Base-by-base conservation (phyloP, 305 asterid species). In the Andrographis paniculata region DNA sequence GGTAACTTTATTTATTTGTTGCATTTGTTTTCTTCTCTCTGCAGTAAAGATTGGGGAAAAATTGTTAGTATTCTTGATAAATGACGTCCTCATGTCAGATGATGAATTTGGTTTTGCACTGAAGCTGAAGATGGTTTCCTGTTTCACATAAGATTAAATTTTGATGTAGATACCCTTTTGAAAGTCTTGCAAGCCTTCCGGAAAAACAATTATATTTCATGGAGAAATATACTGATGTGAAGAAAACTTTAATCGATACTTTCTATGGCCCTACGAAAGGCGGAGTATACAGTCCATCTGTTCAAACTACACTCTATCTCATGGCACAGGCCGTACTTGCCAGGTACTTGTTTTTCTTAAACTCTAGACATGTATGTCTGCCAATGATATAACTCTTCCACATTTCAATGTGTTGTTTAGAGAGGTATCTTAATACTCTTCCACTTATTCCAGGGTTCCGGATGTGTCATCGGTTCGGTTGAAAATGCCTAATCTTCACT, bases 221-320 rank as follows among this genome's bases (percentile, higher is more conserved):
- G 37, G 76, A 80, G 71, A 83, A 75, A 64, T 72, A 67, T 53
- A 54, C 20, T 63, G 93, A 73, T 38, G 96, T 83, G 67, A 91
- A 80, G 63, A 78, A 75, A 69, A 71, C 59, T 42, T 59, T 91
- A 63, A 48, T 70, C 1, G 73, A 71, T 37, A 77, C 93, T 41
- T 91, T 91, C 84, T 91, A 76, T 48, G 95, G 99, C 35, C 74
- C 80, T 60, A 58, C 86, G 28, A 66, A 75, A 60, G 77, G 62
- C 48, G 97, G 99, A 47, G 94, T 83, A 18, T 91, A 83, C 75
- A 87, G 99, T 56, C 93, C 96, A 39, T 91, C 99, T 53, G 99
- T 87, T 70, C 96, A 91, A 59, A 75, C 78, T 48, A 83, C 96
- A 46, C 94, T 91, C 28, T 83, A 78, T 62, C 66, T 71, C 56